Evolutionary conservation across 345 rosid genomes (phyloP).

Genomic region (Citrus glauca): DNA sequence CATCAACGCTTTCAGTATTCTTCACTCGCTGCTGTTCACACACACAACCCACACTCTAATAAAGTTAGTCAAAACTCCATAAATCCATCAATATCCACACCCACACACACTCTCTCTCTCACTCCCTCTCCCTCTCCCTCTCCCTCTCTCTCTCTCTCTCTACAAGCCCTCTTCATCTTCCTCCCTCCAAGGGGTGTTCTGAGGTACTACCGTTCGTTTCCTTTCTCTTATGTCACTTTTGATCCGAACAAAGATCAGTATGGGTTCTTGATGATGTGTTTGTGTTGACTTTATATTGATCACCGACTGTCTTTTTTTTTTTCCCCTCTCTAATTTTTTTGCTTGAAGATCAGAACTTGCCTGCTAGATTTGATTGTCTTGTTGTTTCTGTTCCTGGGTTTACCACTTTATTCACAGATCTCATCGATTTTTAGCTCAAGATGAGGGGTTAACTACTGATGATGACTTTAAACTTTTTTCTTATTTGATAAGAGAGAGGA

Average conservation of each 20-base stretch:
- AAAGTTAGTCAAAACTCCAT: neutral
- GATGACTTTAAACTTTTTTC: neutral
- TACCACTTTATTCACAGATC: neutral
- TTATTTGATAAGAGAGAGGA: neutral
- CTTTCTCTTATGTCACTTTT: neutral
- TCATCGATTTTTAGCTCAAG: conserved; percentile 2
- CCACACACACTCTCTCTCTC: too few species aligned
- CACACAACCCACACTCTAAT: neutral
- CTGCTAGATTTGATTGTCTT: neutral
- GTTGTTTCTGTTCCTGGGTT: neutral
- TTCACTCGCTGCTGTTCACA: neutral
- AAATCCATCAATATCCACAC: too few species aligned
- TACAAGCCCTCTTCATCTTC: neutral
- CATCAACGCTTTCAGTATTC: neutral
- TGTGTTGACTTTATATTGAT: neutral
- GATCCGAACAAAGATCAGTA: neutral
- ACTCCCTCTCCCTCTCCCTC: neutral
- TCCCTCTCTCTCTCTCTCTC: neutral
- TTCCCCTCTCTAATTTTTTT: neutral
- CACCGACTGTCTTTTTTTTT: neutral
- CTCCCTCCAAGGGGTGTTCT: conserved; percentile 37
- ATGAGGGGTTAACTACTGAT: neutral
- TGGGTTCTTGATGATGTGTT: neutral
- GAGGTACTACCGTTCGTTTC: conserved; percentile 30
- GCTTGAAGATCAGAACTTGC: conserved; percentile 7